Conservation (phyloP, 345 rosid genomes). For the Ceriops tagal region DNA sequence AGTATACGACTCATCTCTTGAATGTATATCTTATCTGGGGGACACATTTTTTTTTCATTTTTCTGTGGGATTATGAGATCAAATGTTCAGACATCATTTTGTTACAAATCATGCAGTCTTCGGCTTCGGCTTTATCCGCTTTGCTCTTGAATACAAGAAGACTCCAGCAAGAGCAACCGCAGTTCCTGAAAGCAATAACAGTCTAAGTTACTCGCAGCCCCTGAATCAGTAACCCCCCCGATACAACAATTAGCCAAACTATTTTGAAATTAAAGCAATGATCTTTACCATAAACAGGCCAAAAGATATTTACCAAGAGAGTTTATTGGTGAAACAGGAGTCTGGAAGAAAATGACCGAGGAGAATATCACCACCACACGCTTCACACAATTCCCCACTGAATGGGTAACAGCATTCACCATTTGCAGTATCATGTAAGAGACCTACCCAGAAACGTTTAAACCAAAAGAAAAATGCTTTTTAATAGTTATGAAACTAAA, state of each 20-base stretch:
- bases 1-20: no score
- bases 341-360: constrained; percentile 64
- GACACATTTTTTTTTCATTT: no score
- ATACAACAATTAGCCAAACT: no score
- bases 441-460: constrained; percentile 36
- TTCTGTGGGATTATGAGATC: no score
- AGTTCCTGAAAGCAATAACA: constrained; percentile 49
- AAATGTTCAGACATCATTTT: no score
- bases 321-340: constrained; percentile 57
- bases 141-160: constrained; percentile 60
- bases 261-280: not conserved
- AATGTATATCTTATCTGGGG: no score
- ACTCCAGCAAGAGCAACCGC: constrained; percentile 75
- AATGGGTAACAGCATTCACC: constrained; percentile 82
- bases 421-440: constrained; percentile 69
- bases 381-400: constrained; percentile 84
- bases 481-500: not conserved
- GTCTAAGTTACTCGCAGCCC: not conserved
- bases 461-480: not conserved
- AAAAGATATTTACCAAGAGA: constrained; percentile 44
- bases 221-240: not conserved
- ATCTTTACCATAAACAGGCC: not conserved
- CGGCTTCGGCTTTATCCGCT: constrained; percentile 39
- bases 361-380: constrained; percentile 77
- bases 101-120: constrained; percentile 30